Evolutionary conservation across 495 filamentous ascomycete species (phyloP).

Genomic region (Daldinia concentrica): DNA sequence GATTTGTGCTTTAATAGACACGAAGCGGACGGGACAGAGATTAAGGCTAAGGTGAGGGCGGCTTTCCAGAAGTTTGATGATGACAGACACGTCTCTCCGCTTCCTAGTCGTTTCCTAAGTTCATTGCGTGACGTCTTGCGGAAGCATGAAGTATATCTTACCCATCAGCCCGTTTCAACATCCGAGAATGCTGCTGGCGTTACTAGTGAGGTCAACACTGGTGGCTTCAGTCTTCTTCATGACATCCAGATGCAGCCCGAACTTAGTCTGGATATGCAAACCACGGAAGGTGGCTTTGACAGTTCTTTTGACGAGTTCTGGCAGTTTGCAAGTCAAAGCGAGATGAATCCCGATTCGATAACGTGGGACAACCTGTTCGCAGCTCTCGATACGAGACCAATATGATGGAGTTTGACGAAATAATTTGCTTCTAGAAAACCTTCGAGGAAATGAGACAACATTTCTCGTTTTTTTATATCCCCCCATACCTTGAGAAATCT

Average conservation of each 20-base stretch:
- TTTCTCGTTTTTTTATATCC: not conserved
- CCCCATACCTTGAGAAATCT: not conserved
- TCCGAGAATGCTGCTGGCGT: not conserved
- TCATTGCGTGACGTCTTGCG: not conserved
- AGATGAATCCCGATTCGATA: conserved; percentile 33
- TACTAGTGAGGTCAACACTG: not conserved
- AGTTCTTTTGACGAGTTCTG: conserved; percentile 38
- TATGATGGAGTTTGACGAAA: conserved; percentile 13
- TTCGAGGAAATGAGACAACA: not conserved
- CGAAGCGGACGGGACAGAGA: not conserved
- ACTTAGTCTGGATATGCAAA: not conserved
- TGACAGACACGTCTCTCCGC: not conserved
- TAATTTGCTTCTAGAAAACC: not conserved
- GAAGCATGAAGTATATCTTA: not conserved
- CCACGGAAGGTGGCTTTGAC: not conserved
- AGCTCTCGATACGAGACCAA: conserved; percentile 30
- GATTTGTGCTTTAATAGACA: conserved; percentile 42
- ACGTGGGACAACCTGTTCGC: conserved; percentile 39
- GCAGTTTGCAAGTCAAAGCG: conserved; percentile 28
- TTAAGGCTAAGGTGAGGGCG: not conserved
- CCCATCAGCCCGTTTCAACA: not conserved
- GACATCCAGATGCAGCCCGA: not conserved
- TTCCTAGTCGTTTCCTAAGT: not conserved
- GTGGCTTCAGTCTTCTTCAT: not conserved
- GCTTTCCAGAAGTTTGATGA: conserved; percentile 1